phyloP scores from a whole-genome alignment of 192 early-diverging fungal genomes.

The Rhizophagus prolifer region DNA sequence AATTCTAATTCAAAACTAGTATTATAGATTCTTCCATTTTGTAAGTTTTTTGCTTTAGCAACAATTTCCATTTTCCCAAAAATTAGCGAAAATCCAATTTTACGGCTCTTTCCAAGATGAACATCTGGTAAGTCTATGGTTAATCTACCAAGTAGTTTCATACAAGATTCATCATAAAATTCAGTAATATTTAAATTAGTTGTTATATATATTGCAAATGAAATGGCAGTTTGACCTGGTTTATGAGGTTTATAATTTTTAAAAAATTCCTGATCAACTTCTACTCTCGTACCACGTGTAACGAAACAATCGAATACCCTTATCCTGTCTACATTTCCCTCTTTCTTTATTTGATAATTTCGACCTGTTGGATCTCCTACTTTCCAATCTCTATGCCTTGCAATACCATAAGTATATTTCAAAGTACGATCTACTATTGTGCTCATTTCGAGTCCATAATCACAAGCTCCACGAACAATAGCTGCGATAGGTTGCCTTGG shows the following conservation, averaged over 20 bases:
- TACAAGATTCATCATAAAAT: constrained; percentile 22
- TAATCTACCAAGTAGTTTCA: neutral
- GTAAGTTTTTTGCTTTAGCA: constrained; percentile 13
- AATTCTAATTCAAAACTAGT: neutral
- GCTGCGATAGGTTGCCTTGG: constrained; percentile 47
- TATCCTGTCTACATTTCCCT: no score
- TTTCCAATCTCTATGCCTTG: neutral
- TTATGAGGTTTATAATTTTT: neutral
- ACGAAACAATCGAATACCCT: neutral
- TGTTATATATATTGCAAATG: constrained; percentile 3
- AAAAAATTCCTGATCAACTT: neutral
- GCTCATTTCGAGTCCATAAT: neutral
- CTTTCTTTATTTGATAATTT: neutral
- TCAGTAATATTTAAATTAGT: neutral
- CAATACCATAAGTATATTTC: constrained; percentile 2
- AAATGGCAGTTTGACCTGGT: neutral
- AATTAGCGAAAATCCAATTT: neutral
- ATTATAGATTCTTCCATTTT: constrained; percentile 2
- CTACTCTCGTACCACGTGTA: neutral
- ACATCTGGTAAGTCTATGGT: neutral
- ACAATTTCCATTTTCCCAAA: constrained; percentile 16
- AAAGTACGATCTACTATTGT: neutral
- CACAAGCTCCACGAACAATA: neutral
- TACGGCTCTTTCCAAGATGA: neutral
- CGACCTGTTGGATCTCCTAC: neutral